Evolutionary conservation across 2,329 filamentous ascomycete species (phyloP), one percentile per base, ranked within the genome.

Genomic region (Colletotrichum abscissum): DNA sequence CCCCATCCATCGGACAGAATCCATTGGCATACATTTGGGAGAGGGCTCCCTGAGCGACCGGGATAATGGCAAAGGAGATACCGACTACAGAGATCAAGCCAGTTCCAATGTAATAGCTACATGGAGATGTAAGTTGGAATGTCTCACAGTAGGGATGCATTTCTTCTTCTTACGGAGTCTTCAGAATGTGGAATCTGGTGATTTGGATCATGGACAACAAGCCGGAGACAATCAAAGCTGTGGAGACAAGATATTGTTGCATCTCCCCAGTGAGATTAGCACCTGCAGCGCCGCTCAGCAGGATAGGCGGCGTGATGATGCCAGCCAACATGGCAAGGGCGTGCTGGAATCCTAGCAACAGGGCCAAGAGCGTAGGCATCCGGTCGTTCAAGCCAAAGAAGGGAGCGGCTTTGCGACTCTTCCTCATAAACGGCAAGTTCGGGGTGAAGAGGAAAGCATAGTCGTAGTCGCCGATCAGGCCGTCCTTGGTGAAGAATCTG

Each of bases 381-480:
- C 84, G 85, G 81, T 95, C 93, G 77, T 96, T 89, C 52, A 96
- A 90, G n/a, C 94, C 94, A 78, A 96, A 97, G 82, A 97, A 97
- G 0, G 94, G 94, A 38, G 92, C 90, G n/a, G 88, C 85, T 75
- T 84, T 82, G 42, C 81, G 81, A 5, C 84, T 78, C 80, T 89
- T 90, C 79, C 89, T 91, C 87, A 97, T 91, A 82, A 98, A 98
- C 0, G 95, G 95, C 26, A 98, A 83, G 76, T 94, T 95, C 1
- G 91, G 94, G 26, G 86, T 91, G 87, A 98, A 97, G 54, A 98
- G 91, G 79, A 95, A 97, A 46, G 82, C 93, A 88, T 98, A 98
- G 87, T 98, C 93, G 82, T 98, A 98, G 78, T 91, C 88, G 75
- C 95, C 95, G 69, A 98, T 82, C 30, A 98, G 88, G 14, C 95